A percentile compares a stretch with the other conserved stretches of the same genome.
Conservation (phyloP, 2,329 filamentous ascomycete genomes). For the Dothideomycetes sp. region DNA sequence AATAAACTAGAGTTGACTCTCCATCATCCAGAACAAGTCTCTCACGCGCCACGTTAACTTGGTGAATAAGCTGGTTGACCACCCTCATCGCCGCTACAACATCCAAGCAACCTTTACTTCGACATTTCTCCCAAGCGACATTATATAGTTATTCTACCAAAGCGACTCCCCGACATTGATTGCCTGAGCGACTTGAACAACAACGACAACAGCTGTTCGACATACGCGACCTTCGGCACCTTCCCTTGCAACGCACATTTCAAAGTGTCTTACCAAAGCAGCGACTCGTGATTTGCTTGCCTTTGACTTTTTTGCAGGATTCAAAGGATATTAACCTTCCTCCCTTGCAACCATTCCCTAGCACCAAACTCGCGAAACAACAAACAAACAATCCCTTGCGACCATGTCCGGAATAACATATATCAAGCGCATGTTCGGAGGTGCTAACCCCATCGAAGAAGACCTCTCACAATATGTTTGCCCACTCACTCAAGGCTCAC, state of each 20-base stretch:
- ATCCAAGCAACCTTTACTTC: too few species aligned
- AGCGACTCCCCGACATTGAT: constrained; percentile 1
- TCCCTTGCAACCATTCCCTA: constrained; percentile 1
- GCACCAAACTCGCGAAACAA: neutral
- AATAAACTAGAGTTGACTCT: constrained; percentile 1
- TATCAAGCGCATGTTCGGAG: constrained; percentile 4
- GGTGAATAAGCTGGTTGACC: constrained; percentile 1
- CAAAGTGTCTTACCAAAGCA: constrained; percentile 7
- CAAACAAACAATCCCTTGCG: neutral
- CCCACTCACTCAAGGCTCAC: constrained; percentile 3
- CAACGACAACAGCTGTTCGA: neutral
- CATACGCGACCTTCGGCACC: neutral
- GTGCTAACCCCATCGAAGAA: constrained; percentile 1
- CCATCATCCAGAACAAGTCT: constrained; percentile 7
- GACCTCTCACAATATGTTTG: constrained; percentile 2
- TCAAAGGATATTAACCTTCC: neutral
- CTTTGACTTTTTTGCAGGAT: too few species aligned
- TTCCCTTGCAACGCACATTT: constrained; percentile 11
- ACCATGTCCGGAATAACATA: neutral
- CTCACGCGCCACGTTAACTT: constrained; percentile 2
- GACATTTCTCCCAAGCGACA: too few species aligned
- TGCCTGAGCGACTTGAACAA: constrained; percentile 4
- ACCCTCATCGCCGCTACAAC: constrained; percentile 1
- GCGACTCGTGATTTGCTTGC: constrained; percentile 8
- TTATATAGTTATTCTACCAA: too few species aligned